These are phyloP conservation scores for Pyropia yezoensis DNA, from an alignment of 23 red algal species.

Conservation along the genomic window DNA sequence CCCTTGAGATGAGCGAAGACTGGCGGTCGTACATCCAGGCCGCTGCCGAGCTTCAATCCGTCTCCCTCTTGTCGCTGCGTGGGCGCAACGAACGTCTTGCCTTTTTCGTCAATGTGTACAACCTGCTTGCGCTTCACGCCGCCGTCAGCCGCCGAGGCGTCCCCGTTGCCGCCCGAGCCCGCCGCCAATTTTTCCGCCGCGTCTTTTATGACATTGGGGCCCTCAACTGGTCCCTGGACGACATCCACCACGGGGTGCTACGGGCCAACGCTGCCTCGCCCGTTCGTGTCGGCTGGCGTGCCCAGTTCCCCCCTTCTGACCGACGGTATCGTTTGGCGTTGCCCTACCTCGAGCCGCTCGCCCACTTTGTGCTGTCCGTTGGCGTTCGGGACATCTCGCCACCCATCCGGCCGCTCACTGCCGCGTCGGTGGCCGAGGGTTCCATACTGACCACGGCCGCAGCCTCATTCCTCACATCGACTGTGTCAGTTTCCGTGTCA, in stretches of 20 bases:
- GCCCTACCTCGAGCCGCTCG: too few species aligned
- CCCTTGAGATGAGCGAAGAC: constrained; percentile 9
- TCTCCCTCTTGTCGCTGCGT: constrained; percentile 1
- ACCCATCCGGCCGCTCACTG: too few species aligned
- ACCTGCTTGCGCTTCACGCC: constrained; percentile 75
- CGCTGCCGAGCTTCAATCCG: constrained; percentile 32
- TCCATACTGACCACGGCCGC: too few species aligned
- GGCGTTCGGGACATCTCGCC: too few species aligned
- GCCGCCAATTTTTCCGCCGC: constrained; percentile 35
- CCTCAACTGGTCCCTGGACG: constrained; percentile 39
- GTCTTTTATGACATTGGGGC: constrained; percentile 74
- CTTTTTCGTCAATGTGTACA: constrained; percentile 94
- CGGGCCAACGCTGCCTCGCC: constrained; percentile 31
- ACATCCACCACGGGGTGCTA: constrained; percentile 63
- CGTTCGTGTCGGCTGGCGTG: too few species aligned
- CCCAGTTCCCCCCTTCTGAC: too few species aligned
- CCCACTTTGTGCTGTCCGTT: too few species aligned
- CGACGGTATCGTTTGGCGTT: too few species aligned
- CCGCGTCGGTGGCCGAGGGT: too few species aligned
- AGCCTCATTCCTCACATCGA: too few species aligned
- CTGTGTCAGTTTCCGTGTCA: too few species aligned
- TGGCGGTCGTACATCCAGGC: constrained; percentile 13
- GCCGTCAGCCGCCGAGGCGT: constrained; percentile 16
- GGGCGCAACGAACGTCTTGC: constrained; percentile 51
- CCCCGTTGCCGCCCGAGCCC: constrained; percentile 19